Evolutionary conservation across 2,329 filamentous ascomycete genomes (phyloP).

Genomic region (Fusarium graminum): DNA sequence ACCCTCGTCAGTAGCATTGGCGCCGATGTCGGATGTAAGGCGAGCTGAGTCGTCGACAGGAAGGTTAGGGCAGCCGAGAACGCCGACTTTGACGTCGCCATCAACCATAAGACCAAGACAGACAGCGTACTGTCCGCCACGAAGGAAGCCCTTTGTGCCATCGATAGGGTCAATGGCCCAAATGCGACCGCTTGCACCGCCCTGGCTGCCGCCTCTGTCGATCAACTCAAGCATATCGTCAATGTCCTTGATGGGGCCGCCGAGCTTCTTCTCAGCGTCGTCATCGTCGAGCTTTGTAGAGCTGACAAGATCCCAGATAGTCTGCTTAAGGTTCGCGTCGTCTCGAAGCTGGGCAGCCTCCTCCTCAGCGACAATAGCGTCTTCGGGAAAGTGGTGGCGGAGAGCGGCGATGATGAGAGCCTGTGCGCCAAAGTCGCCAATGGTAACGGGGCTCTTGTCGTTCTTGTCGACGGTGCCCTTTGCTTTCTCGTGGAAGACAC

Average conservation of each 20-base stretch:
- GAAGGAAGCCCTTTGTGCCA: slow-evolving; percentile 95
- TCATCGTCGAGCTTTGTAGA: slow-evolving; percentile 73
- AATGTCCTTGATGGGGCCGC: slow-evolving; percentile 76
- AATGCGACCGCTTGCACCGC: slow-evolving; percentile 81
- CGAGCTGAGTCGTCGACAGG: slow-evolving; percentile 80
- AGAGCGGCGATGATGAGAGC: slow-evolving; percentile 94
- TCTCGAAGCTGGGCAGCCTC: slow-evolving; percentile 84
- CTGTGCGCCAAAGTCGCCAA: slow-evolving; percentile 98
- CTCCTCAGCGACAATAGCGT: slow-evolving; percentile 95
- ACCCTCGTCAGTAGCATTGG: slow-evolving; percentile 79
- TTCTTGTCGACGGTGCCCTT: slow-evolving; percentile 93
- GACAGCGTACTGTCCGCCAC: slow-evolving; percentile 96
- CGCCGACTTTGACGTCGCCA: slow-evolving; percentile 92
- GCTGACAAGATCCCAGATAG: slow-evolving; percentile 87
- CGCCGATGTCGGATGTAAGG: slow-evolving; percentile 75
- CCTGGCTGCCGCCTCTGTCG: slow-evolving; percentile 76
- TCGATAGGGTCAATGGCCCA: slow-evolving; percentile 99
- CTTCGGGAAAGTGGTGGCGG: slow-evolving; percentile 87
- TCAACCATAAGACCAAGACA: slow-evolving; percentile 93
- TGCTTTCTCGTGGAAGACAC: slow-evolving; percentile 79
- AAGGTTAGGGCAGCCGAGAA: slow-evolving; percentile 95
- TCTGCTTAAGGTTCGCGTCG: slow-evolving; percentile 73
- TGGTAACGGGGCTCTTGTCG: slow-evolving; percentile 96
- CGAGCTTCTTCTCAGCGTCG: slow-evolving; percentile 70
- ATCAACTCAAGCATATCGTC: slow-evolving; percentile 77